phyloP scores from a whole-genome alignment of 192 early-diverging fungal genomes.

The Backusella macrospora region DNA sequence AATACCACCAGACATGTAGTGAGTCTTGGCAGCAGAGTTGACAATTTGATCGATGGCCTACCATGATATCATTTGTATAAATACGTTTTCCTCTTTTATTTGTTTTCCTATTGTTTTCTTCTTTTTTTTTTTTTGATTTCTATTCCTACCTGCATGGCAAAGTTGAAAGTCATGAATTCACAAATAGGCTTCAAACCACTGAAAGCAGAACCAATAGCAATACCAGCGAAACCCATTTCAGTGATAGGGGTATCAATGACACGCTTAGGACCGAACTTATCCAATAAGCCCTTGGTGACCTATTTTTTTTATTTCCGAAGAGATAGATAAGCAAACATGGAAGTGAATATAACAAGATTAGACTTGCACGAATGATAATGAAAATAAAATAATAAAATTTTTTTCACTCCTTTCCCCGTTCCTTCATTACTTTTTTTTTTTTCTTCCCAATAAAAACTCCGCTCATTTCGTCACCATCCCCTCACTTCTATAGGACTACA shows the following conservation, averaged over 20 bases:
- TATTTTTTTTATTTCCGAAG: constrained; percentile 34
- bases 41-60: constrained; percentile 98
- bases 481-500: background rate
- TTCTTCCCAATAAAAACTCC: background rate
- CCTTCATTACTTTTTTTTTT: constrained; percentile 13
- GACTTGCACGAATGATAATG: background rate
- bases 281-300: constrained; percentile 95
- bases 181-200: constrained; percentile 94
- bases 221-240: constrained; percentile 96
- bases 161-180: constrained; percentile 99
- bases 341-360: background rate
- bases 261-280: constrained; percentile 97
- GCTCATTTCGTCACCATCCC: background rate
- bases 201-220: constrained; percentile 94
- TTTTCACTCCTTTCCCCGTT: background rate
- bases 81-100: background rate
- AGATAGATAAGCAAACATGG: background rate
- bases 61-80: background rate
- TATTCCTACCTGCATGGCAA: constrained; percentile 90
- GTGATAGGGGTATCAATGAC: constrained; percentile 99
- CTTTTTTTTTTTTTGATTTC: background rate
- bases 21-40: constrained; percentile 98
- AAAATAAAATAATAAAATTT: background rate
- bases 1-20: constrained; percentile 95
- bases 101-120: background rate